phyloP scores from a whole-genome alignment of 1,284 basidiomycete species.

The Porodaedalea pini region DNA sequence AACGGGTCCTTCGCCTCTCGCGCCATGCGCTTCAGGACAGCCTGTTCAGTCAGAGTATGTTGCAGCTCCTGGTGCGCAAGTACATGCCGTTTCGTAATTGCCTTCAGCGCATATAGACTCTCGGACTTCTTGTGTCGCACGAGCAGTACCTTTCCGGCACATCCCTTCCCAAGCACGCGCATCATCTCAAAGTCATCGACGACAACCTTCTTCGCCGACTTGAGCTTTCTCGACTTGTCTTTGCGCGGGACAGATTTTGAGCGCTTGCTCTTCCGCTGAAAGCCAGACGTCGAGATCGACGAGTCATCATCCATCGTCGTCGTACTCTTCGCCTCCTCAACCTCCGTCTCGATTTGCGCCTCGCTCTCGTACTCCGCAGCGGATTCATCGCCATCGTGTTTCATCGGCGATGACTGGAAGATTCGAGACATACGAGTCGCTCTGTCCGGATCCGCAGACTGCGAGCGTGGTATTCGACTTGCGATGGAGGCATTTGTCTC shows the following conservation, averaged over 20 bases:
- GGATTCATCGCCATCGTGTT: conserved; percentile 18
- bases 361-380: conserved; percentile 22
- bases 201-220: conserved; percentile 62
- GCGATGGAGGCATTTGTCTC: conserved; percentile 26
- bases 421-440: conserved; percentile 52
- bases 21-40: conserved; percentile 88
- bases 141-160: conserved; percentile 89
- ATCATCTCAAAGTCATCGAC: conserved; percentile 96
- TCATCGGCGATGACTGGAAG: conserved; percentile 36
- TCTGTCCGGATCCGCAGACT: conserved; percentile 70
- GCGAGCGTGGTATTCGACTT: conserved; percentile 60
- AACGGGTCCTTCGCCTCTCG: conserved; percentile 82
- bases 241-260: conserved; percentile 50
- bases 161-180: conserved; percentile 92
- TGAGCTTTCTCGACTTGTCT: conserved; percentile 43
- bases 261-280: conserved; percentile 49
- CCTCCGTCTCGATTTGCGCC: conserved; percentile 19
- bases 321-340: conserved; percentile 31
- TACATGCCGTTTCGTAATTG: conserved; percentile 94
- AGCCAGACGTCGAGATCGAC: conserved; percentile 55
- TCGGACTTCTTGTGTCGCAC: conserved; percentile 73
- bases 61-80: conserved; percentile 92
- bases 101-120: conserved; percentile 88
- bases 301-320: conserved; percentile 56
- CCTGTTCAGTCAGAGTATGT: conserved; percentile 93